These are phyloP conservation scores for Fistulinella cinereoalba DNA, from an alignment of 1,284 basidiomycete genomes.

Conservation along the genomic window DNA sequence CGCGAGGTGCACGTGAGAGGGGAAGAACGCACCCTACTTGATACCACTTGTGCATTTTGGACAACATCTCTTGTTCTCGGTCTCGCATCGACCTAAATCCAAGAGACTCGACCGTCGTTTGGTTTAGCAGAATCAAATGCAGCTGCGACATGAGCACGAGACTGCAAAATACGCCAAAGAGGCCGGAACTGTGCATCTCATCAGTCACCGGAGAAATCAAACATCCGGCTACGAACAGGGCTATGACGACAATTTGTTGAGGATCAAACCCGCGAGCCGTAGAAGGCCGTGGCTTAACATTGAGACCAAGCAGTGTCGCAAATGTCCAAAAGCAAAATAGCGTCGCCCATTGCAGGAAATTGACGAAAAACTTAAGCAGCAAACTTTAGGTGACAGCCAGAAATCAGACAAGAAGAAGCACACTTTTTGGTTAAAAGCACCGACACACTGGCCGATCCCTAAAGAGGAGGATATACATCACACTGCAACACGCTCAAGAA, in stretches of 20 bases:
- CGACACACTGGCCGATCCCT: conserved; percentile 72
- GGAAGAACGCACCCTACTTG: conserved; percentile 44
- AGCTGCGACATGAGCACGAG: conserved; percentile 60
- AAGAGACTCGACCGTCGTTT: conserved; percentile 80
- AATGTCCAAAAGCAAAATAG: conserved; percentile 52
- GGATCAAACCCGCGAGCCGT: conserved; percentile 20
- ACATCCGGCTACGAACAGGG: conserved; percentile 22
- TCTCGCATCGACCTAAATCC: conserved; percentile 54
- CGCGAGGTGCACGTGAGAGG: not conserved
- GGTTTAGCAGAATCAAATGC: conserved; percentile 58
- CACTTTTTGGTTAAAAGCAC: conserved; percentile 62
- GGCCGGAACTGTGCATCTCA: conserved; percentile 22
- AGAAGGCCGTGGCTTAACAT: conserved; percentile 29
- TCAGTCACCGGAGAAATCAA: conserved; percentile 15
- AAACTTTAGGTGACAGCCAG: conserved; percentile 1
- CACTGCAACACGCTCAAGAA: not conserved
- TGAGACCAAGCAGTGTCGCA: conserved; percentile 44
- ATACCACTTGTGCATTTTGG: conserved; percentile 45
- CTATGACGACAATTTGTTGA: conserved; percentile 29
- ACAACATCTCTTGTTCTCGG: conserved; percentile 54
- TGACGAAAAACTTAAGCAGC: conserved; percentile 48
- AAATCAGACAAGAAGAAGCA: not conserved
- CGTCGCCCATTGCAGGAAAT: conserved; percentile 55
- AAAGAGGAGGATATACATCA: conserved; percentile 14
- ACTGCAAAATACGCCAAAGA: conserved; percentile 72